phyloP scores from a whole-genome alignment of 306 rosid genomes.

The Lotus japonicus region DNA sequence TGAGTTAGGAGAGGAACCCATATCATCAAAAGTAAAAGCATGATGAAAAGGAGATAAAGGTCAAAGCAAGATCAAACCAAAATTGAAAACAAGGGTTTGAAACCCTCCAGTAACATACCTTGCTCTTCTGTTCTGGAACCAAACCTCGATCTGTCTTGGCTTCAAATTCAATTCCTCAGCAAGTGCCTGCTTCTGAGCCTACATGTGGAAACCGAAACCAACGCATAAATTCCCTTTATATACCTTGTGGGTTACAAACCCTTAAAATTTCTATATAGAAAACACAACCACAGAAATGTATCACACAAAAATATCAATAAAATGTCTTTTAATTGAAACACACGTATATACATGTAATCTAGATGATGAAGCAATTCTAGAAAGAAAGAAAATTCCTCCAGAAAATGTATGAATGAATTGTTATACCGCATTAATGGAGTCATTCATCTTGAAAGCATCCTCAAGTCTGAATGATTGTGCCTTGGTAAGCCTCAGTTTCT shows the following conservation, averaged over 20 bases:
- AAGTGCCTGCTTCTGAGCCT: constrained; percentile 65
- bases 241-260: background rate
- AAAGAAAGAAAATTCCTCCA: background rate
- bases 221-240: background rate
- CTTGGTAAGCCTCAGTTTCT: constrained; percentile 71
- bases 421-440: constrained; percentile 50
- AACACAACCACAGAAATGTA: background rate
- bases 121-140: constrained; percentile 93
- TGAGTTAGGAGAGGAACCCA: background rate
- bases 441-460: constrained; percentile 55
- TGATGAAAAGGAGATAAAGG: background rate
- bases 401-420: background rate
- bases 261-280: background rate
- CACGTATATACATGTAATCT: no score
- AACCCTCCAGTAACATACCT: constrained; percentile 29
- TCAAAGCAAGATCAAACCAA: background rate
- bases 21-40: background rate
- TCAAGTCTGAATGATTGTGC: constrained; percentile 64
- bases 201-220: constrained; percentile 4
- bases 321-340: no score
- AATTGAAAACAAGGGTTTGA: background rate
- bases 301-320: no score
- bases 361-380: background rate
- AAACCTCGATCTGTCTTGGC: constrained; percentile 76
- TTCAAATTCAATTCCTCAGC: constrained; percentile 58